Evolutionary conservation across 179 eudicot species (phyloP).

Genomic region (Drosera spatulata): DNA sequence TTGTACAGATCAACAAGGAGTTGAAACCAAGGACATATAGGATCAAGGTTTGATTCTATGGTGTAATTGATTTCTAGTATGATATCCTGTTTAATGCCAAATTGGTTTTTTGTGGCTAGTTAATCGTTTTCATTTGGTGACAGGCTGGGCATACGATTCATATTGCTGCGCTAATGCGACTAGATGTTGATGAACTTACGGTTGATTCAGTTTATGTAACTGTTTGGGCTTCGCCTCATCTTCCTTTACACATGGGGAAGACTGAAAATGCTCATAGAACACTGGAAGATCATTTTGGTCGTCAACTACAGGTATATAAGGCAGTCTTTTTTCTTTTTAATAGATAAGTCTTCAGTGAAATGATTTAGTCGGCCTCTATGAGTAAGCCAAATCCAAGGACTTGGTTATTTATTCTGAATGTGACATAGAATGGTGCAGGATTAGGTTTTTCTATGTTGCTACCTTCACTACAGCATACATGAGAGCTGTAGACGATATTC

Average conservation of each 20-base stretch:
- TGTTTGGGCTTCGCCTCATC: constrained; percentile 82
- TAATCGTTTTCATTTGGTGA: constrained; percentile 2
- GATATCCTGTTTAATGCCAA: background rate
- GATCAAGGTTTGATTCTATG: constrained; percentile 48
- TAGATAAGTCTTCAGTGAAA: no score
- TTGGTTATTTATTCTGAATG: no score
- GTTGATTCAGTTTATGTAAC: constrained; percentile 74
- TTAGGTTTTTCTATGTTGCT: no score
- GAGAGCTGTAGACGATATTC: no score
- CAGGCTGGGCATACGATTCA: constrained; percentile 90
- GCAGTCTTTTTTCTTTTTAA: background rate
- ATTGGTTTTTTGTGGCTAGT: background rate
- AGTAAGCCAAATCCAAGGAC: no score
- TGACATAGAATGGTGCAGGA: no score
- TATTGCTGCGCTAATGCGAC: constrained; percentile 80
- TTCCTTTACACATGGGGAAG: constrained; percentile 94
- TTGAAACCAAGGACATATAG: constrained; percentile 90
- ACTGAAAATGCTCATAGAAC: constrained; percentile 53
- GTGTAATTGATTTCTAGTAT: background rate
- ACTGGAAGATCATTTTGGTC: constrained; percentile 74
- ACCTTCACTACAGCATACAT: no score
- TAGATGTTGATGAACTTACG: constrained; percentile 65
- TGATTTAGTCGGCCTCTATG: no score
- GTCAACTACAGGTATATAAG: constrained; percentile 56
- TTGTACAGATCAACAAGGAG: constrained; percentile 68